These are phyloP conservation scores for Saturnispora quitensis DNA, from an alignment of 805 yeast genomes.

Conservation along the genomic window DNA sequence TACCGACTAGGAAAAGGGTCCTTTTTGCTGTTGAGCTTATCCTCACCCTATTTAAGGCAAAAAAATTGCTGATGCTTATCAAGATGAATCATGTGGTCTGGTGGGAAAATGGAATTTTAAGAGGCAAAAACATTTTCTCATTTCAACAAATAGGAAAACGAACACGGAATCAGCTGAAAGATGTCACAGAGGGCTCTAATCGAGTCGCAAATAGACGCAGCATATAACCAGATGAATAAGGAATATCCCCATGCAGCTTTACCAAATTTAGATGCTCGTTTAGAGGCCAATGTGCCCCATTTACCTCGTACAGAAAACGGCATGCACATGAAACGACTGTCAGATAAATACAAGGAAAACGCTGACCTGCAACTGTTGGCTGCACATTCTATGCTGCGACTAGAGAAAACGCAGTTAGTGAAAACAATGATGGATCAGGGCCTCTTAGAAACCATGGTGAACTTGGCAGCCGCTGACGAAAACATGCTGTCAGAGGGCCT, in stretches of 20 bases:
- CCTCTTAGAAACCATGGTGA: background rate
- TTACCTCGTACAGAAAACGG: background rate
- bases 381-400: slow-evolving; percentile 13
- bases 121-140: background rate
- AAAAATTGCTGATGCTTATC: background rate
- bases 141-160: background rate
- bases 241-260: background rate
- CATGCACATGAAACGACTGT: background rate
- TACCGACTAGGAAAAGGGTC: slow-evolving; percentile 1
- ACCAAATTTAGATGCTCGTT: background rate
- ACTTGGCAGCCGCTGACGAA: slow-evolving; percentile 2
- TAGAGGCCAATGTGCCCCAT: background rate
- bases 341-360: slow-evolving; percentile 9
- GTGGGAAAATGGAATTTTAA: background rate
- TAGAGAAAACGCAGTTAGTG: slow-evolving; percentile 3
- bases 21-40: background rate
- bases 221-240: background rate
- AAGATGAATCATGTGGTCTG: background rate
- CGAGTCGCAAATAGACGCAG: background rate
- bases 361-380: slow-evolving; percentile 11
- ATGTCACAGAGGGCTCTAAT: slow-evolving; percentile 1
- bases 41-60: background rate
- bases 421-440: background rate
- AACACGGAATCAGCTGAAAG: background rate
- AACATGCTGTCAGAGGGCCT: background rate